Percentiles rank a stretch among this genome's conserved stretches.
Evolutionary conservation across 73 alveolate species (phyloP).

Genomic region (Effrenium voratum): DNA sequence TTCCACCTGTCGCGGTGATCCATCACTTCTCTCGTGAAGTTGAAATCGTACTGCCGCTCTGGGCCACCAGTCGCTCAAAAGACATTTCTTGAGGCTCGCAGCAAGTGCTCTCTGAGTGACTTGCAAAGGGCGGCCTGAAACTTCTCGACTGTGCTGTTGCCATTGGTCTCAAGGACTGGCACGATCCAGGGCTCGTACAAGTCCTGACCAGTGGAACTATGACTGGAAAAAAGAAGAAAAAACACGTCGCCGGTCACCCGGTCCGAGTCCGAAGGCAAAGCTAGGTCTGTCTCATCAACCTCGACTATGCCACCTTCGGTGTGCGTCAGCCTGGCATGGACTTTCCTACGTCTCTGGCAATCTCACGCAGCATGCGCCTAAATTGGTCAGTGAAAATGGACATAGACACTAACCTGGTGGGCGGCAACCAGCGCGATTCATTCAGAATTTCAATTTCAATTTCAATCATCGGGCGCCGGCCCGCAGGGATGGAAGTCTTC

Average conservation of each 20-base stretch:
- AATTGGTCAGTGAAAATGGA: slow-evolving; percentile 62
- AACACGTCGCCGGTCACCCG: neutral
- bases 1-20: slow-evolving; percentile 14
- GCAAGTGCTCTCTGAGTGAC: too few species aligned
- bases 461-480: too few species aligned
- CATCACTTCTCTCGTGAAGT: neutral
- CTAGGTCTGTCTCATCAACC: slow-evolving; percentile 34
- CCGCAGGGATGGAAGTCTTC: slow-evolving; percentile 11
- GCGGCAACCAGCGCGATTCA: too few species aligned
- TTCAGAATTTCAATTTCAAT: too few species aligned
- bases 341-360: neutral
- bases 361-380: slow-evolving; percentile 23
- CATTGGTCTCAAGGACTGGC: too few species aligned
- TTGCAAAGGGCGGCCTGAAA: too few species aligned
- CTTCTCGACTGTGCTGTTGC: too few species aligned
- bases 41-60: too few species aligned
- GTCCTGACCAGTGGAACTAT: too few species aligned
- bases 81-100: too few species aligned
- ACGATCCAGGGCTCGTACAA: too few species aligned
- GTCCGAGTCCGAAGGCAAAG: slow-evolving; percentile 37
- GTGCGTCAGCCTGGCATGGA: neutral
- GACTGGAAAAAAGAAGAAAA: neutral
- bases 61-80: too few species aligned
- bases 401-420: slow-evolving; percentile 56
- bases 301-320: neutral